Conservation (phyloP, 441 rosid genomes). For the Eruca vesicaria region DNA sequence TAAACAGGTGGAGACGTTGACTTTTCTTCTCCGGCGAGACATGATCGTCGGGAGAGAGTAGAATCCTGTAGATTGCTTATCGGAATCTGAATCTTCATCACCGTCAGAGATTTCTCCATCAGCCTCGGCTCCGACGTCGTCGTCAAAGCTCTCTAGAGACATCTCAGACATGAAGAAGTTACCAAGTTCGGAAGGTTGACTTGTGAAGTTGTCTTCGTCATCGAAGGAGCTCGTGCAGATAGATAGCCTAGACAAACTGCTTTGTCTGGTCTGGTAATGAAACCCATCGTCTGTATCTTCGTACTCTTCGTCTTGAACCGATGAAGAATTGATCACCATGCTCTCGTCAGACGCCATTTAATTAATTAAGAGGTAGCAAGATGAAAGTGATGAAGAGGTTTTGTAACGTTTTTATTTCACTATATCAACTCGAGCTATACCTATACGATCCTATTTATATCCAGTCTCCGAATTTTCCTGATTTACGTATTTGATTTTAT, state of each 20-base stretch:
- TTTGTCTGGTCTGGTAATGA: slow-evolving; percentile 36
- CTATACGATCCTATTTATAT: slow-evolving; percentile 9
- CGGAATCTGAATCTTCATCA: slow-evolving; percentile 48
- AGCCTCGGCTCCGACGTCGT: slow-evolving; percentile 53
- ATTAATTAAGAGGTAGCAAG: not conserved
- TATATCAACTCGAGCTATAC: not conserved
- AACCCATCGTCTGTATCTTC: slow-evolving; percentile 42
- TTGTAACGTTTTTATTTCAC: not conserved
- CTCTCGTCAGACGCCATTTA: slow-evolving; percentile 57
- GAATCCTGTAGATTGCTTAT: slow-evolving; percentile 37
- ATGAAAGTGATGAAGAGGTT: not conserved
- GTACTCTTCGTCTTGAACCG: slow-evolving; percentile 39
- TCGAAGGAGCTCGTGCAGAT: slow-evolving; percentile 59
- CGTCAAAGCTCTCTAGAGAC: slow-evolving; percentile 57
- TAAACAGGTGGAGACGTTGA: not conserved
- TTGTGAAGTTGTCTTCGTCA: slow-evolving; percentile 24
- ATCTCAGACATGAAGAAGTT: slow-evolving; percentile 46
- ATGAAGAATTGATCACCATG: slow-evolving; percentile 30
- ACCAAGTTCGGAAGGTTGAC: slow-evolving; percentile 26
- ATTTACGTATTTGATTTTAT: slow-evolving; percentile 24
- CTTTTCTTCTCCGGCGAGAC: slow-evolving; percentile 38
- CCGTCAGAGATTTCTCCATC: slow-evolving; percentile 28
- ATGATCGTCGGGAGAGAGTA: slow-evolving; percentile 61
- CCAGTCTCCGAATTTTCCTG: not conserved
- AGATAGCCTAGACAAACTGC: slow-evolving; percentile 65